phyloP scores from a whole-genome alignment of 352 stramenopile species.

The Globisporangium okanoganense region DNA sequence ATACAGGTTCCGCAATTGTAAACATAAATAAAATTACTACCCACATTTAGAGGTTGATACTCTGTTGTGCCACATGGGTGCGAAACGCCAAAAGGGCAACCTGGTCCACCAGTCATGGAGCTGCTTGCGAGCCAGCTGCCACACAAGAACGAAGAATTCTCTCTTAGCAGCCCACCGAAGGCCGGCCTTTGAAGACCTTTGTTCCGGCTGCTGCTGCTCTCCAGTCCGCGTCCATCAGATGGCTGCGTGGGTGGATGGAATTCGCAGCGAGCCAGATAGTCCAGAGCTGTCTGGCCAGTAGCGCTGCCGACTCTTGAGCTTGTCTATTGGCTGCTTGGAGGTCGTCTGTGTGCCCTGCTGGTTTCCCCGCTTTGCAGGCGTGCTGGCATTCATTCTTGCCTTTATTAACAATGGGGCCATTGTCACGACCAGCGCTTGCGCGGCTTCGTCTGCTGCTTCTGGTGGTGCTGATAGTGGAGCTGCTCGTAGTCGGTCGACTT shows the following conservation, averaged over 20 bases:
- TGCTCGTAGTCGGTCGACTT: neutral
- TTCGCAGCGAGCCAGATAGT: neutral
- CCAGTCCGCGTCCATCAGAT: neutral
- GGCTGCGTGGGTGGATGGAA: neutral
- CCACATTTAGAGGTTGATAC: neutral
- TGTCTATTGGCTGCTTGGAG: neutral
- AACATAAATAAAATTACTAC: neutral
- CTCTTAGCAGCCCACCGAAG: neutral
- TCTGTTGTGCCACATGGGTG: neutral
- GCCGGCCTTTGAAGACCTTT: too few species aligned
- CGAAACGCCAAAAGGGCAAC: constrained; percentile 2
- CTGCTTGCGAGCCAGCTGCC: neutral
- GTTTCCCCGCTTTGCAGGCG: neutral
- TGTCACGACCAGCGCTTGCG: neutral
- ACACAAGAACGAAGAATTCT: neutral
- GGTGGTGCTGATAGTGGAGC: neutral
- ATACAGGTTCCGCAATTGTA: neutral
- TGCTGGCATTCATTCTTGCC: neutral
- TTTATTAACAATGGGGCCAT: neutral
- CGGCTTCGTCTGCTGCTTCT: neutral
- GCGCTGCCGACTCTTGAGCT: neutral
- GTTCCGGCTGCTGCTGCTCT: neutral
- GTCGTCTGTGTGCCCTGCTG: neutral
- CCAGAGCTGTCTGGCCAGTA: neutral
- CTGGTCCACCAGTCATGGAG: neutral